Percentiles rank a stretch among this genome's conserved stretches.
Evolutionary conservation across 1,139 yeast genomes (phyloP).

Genomic region (Yamadazyma oceani): DNA sequence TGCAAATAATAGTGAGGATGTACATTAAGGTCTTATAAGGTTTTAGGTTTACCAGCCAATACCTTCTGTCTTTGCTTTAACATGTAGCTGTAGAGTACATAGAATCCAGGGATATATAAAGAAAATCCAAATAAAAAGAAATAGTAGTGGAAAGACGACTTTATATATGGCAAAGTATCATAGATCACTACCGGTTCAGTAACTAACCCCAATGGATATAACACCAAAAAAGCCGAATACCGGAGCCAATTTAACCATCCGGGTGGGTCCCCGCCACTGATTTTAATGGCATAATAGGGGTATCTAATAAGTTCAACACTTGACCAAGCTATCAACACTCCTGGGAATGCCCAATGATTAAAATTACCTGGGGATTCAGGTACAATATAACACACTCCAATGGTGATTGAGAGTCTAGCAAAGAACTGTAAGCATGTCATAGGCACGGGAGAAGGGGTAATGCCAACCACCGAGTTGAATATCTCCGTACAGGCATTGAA

Average conservation of each 20-base stretch:
- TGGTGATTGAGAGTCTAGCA: constrained; percentile 33
- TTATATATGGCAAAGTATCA: constrained; percentile 18
- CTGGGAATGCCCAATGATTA: constrained; percentile 23
- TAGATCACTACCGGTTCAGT: constrained; percentile 34
- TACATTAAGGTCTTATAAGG: no score
- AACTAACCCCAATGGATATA: constrained; percentile 37
- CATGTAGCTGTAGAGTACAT: constrained; percentile 33
- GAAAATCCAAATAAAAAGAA: constrained; percentile 29
- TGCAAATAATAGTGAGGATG: no score
- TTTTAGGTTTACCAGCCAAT: neutral
- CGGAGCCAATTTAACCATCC: constrained; percentile 29
- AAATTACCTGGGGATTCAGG: constrained; percentile 38
- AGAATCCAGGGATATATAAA: constrained; percentile 36
- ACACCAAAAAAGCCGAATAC: constrained; percentile 32
- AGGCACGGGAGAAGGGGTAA: constrained; percentile 32
- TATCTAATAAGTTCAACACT: constrained; percentile 34
- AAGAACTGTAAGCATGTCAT: constrained; percentile 32
- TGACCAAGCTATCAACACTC: constrained; percentile 35
- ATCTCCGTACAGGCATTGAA: constrained; percentile 32
- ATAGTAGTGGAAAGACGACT: constrained; percentile 17
- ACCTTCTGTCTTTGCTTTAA: constrained; percentile 29
- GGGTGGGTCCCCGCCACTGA: constrained; percentile 18
- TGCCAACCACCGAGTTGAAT: constrained; percentile 24
- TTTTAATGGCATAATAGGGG: constrained; percentile 26
- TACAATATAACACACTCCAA: constrained; percentile 30